phyloP scores from a whole-genome alignment of 257 asterid species.

The Eustoma russellianum region DNA sequence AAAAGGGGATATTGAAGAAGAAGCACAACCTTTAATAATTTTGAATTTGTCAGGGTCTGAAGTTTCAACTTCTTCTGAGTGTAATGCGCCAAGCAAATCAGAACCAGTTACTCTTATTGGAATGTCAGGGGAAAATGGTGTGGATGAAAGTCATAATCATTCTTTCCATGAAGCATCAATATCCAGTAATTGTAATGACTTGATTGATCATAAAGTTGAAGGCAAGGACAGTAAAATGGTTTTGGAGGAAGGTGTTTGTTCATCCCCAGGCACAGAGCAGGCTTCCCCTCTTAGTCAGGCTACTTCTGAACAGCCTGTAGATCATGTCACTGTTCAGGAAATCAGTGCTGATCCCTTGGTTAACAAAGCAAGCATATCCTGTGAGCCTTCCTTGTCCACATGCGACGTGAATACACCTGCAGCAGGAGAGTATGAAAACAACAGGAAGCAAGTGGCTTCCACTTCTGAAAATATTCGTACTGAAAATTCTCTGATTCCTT shows the following conservation, averaged over 20 bases:
- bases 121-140: slow-evolving; percentile 17
- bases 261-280: slow-evolving; percentile 24
- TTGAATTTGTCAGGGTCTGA: slow-evolving; percentile 56
- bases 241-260: slow-evolving; percentile 23
- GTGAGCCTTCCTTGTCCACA: slow-evolving; percentile 12
- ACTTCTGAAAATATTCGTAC: slow-evolving; percentile 23
- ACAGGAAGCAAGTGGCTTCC: slow-evolving; percentile 20
- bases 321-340: slow-evolving; percentile 10
- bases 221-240: slow-evolving; percentile 25
- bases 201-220: slow-evolving; percentile 15
- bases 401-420: slow-evolving; percentile 19
- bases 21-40: slow-evolving; percentile 49
- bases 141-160: slow-evolving; percentile 17
- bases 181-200: slow-evolving; percentile 16
- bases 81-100: slow-evolving; percentile 22
- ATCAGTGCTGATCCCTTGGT: slow-evolving; percentile 17
- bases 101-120: slow-evolving; percentile 23
- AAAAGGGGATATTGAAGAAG: slow-evolving; percentile 85
- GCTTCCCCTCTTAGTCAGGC: slow-evolving; percentile 16
- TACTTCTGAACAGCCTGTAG: slow-evolving; percentile 25
- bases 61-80: slow-evolving; percentile 18
- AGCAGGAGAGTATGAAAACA: slow-evolving; percentile 20
- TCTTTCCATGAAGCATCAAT: slow-evolving; percentile 14
- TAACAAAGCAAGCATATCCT: slow-evolving; percentile 17
- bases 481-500: slow-evolving; percentile 22